These are phyloP conservation scores for Didymella glomerata DNA, from an alignment of 2,329 filamentous ascomycete species.

Conservation along the genomic window DNA sequence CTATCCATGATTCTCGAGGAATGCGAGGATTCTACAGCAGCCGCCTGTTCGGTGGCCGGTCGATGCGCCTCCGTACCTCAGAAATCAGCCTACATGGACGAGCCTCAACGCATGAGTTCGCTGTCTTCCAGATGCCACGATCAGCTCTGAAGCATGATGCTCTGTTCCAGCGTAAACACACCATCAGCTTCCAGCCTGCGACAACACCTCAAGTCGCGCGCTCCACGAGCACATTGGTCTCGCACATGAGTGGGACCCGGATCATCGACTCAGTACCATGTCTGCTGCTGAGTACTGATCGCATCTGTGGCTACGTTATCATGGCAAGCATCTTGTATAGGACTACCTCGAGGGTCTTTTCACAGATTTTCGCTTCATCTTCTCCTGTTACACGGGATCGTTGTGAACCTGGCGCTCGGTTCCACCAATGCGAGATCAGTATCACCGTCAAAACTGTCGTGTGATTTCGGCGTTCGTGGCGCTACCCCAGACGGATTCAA, in stretches of 20 bases:
- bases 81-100: background rate
- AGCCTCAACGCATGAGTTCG: background rate
- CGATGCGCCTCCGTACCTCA: background rate
- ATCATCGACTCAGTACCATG: conserved; percentile 5
- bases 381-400: conserved; percentile 46
- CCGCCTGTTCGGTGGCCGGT: background rate
- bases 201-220: conserved; percentile 3
- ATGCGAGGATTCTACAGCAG: background rate
- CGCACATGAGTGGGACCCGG: conserved; percentile 3
- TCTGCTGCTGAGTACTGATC: conserved; percentile 5
- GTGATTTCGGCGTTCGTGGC: conserved; percentile 45
- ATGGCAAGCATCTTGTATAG: conserved; percentile 2
- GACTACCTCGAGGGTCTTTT: conserved; percentile 15
- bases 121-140: background rate
- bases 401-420: conserved; percentile 47
- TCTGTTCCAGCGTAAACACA: background rate
- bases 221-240: background rate
- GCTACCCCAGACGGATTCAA: conserved; percentile 39
- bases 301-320: background rate
- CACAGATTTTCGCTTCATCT: conserved; percentile 29
- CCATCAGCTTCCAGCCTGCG: conserved; percentile 1
- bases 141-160: background rate
- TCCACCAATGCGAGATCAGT: conserved; percentile 51
- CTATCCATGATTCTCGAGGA: conserved; percentile 2
- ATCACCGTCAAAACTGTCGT: conserved; percentile 39